phyloP scores from a whole-genome alignment of 768 basidiomycete species.

The Podaxis rugospora region DNA sequence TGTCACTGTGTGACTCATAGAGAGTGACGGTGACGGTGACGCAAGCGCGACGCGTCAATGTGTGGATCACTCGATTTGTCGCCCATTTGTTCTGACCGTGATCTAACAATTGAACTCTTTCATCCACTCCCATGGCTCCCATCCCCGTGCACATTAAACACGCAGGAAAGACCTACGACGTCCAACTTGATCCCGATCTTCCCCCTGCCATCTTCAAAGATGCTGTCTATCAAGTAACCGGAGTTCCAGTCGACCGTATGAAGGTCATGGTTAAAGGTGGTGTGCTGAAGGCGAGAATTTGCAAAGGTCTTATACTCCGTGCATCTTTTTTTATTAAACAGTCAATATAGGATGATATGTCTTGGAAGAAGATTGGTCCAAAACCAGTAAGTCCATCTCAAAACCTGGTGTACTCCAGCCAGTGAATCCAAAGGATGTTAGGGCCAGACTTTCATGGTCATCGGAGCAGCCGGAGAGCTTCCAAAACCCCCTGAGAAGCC shows the following conservation, averaged over 20 bases:
- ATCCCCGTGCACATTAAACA: slow-evolving; percentile 86
- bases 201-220: slow-evolving; percentile 78
- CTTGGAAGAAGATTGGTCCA: slow-evolving; percentile 78
- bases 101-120: slow-evolving; percentile 1
- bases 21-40: slow-evolving; percentile 5
- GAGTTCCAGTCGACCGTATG: slow-evolving; percentile 88
- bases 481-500: slow-evolving; percentile 83
- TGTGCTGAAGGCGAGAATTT: slow-evolving; percentile 68
- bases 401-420: neutral
- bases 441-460: slow-evolving; percentile 91
- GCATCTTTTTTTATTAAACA: neutral
- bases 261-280: slow-evolving; percentile 97
- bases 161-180: slow-evolving; percentile 70
- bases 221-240: slow-evolving; percentile 73
- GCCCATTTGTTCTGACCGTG: neutral
- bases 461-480: slow-evolving; percentile 89
- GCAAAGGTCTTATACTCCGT: neutral
- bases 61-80: slow-evolving; percentile 8
- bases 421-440: slow-evolving; percentile 21
- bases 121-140: slow-evolving; percentile 47
- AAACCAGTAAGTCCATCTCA: slow-evolving; percentile 58
- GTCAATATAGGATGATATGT: slow-evolving; percentile 68
- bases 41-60: slow-evolving; percentile 18
- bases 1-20: neutral
- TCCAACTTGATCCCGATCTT: slow-evolving; percentile 69